phyloP scores from a whole-genome alignment of 768 basidiomycete species.

The Trametopsis cervina region DNA sequence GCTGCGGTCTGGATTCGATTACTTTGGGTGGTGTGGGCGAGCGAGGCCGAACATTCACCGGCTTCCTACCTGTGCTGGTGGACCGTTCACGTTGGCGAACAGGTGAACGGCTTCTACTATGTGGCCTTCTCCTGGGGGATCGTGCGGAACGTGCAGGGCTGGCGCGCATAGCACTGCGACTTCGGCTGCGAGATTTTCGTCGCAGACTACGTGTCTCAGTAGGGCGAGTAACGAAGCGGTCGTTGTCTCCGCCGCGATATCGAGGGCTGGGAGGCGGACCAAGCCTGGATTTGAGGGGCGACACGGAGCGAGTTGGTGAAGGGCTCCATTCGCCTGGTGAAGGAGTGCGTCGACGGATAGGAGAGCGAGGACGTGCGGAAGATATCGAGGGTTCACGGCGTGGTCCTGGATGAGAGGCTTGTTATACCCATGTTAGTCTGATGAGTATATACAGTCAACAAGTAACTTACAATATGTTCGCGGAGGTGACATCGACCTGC shows the following conservation, averaged over 20 bases:
- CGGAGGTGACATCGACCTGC: conserved; percentile 18
- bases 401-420: background rate
- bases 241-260: background rate
- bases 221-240: background rate
- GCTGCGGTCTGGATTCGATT: no score
- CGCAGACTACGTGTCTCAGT: background rate
- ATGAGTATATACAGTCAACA: background rate
- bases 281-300: background rate
- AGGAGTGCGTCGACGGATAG: conserved; percentile 2
- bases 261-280: background rate
- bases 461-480: conserved; percentile 16
- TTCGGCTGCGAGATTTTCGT: conserved; percentile 10
- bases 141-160: background rate
- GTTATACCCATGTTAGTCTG: background rate
- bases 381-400: background rate
- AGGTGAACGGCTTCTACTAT: conserved; percentile 3
- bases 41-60: background rate
- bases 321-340: conserved; percentile 9
- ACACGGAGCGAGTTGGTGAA: conserved; percentile 1
- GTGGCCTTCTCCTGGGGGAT: conserved; percentile 3
- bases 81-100: background rate
- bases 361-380: conserved; percentile 8
- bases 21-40: background rate
- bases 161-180: conserved; percentile 8
- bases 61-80: background rate